Base-by-base conservation (phyloP, 345 rosid species). In the Brassica napus region DNA sequence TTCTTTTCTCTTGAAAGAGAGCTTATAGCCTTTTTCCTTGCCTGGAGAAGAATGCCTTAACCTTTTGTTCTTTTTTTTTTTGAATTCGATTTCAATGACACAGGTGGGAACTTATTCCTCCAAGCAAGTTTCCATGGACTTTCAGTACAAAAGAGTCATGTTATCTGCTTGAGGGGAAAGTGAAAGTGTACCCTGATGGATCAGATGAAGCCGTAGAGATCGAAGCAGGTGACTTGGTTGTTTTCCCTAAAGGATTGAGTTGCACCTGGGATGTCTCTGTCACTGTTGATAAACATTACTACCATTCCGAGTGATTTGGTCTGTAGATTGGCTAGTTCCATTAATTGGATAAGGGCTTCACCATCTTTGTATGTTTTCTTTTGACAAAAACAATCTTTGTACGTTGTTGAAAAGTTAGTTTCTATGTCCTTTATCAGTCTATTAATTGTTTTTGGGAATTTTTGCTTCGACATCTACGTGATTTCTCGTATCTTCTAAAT, bases 111-210 rank as follows among this genome's bases (percentile, higher is more conserved):
- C 30, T 28, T 74, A 88, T 97, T 74, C 90, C 91, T 82, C 95
- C 98, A 6, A 89, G 94, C 84, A 94, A 92, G 86, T 92, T 92
- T 77, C 97, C 97, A 32, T 94, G 94, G 97, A 91, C 97, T 44
- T 91, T 89, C 61, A 16, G 54, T 59, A 79, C 89, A 16, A 92
- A 85, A 72, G 98, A 91, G 92, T 91, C 92, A 3, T 87, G 92
- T 83, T 94, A 74, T 77, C 80, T 94, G 64, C 81, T 94, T 47
- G 83, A 92, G 30, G 97, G 97, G 8, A 85, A 91, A 75, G 94
- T 91, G 18, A 92, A 88, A 86, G 94, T 94, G 58, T 84, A 81
- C 7, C 97, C 97, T n/a, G 85, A 87, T 64, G 98, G 94, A 5
- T 81, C 90, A 1, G 80, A 86, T 10, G 93, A 91, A 69, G 81